A percentile compares a stretch with the other conserved stretches of the same genome.
phyloP scores from a whole-genome alignment of 2,329 filamentous ascomycete species.

The Cladophialophora immunda region DNA sequence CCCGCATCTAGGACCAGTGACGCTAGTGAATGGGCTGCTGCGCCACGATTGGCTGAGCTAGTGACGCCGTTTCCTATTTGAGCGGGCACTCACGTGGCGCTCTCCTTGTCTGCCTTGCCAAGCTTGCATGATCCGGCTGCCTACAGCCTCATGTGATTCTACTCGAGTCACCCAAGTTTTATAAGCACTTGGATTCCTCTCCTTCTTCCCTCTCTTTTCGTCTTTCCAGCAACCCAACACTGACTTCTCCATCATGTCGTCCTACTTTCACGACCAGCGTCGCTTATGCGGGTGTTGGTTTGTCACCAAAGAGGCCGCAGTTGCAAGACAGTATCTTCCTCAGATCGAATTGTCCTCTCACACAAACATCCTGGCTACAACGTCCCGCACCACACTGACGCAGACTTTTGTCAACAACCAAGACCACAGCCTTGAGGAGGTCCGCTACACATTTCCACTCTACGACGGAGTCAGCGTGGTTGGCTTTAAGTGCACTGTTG shows the following conservation, averaged over 20 bases:
- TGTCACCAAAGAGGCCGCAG: no score
- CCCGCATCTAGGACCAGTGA: not conserved
- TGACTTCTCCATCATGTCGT: not conserved
- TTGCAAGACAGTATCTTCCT: conserved; percentile 61
- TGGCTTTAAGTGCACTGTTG: conserved; percentile 71
- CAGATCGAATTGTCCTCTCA: conserved; percentile 66
- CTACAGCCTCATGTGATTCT: no score
- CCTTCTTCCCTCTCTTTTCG: no score
- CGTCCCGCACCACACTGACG: conserved; percentile 59
- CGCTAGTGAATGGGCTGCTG: not conserved
- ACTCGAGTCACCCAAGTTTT: no score
- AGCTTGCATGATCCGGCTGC: not conserved
- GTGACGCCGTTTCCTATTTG: not conserved
- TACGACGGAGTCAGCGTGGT: conserved; percentile 77
- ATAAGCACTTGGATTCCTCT: not conserved
- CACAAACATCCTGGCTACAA: conserved; percentile 67
- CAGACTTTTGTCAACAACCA: conserved; percentile 69
- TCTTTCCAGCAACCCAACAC: no score
- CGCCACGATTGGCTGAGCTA: not conserved
- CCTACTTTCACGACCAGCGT: not conserved
- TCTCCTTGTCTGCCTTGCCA: not conserved
- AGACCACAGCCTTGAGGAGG: conserved; percentile 58
- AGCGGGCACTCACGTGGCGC: not conserved
- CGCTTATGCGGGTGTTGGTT: no score
- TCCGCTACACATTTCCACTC: conserved; percentile 74